A percentile compares a stretch with the other conserved stretches of the same genome.
Conservation (phyloP, 169 alveolate genomes). For the Eimeria sp. region DNA sequence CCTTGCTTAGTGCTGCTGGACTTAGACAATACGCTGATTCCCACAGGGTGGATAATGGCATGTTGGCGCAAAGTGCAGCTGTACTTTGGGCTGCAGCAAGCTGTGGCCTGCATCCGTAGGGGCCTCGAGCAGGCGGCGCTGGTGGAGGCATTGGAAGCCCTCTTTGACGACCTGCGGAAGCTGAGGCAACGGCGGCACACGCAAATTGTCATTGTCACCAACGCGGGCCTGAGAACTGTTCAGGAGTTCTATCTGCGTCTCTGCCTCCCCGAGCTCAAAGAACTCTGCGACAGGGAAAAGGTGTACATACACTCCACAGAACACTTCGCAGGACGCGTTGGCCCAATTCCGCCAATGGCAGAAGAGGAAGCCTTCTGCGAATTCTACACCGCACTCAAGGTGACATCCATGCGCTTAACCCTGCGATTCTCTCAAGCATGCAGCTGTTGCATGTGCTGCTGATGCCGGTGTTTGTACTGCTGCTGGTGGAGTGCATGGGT, state of each 20-base stretch:
- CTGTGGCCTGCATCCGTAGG: slow-evolving; percentile 80
- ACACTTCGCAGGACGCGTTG: slow-evolving; percentile 81
- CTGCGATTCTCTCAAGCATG: not conserved
- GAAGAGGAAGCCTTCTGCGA: slow-evolving; percentile 86
- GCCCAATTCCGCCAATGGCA: slow-evolving; percentile 85
- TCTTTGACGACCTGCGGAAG: slow-evolving; percentile 74
- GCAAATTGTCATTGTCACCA: slow-evolving; percentile 85
- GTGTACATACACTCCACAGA: slow-evolving; percentile 84
- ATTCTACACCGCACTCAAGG: slow-evolving; percentile 85
- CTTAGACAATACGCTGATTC: slow-evolving; percentile 86
- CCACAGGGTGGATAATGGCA: slow-evolving; percentile 87
- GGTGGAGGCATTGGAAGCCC: slow-evolving; percentile 72
- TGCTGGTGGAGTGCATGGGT: not conserved
- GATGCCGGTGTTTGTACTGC: not conserved
- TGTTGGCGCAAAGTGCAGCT: slow-evolving; percentile 83
- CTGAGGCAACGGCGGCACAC: slow-evolving; percentile 7
- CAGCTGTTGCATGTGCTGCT: not conserved
- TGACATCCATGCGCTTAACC: not conserved
- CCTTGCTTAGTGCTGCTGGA: slow-evolving; percentile 84
- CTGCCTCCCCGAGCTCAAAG: slow-evolving; percentile 85
- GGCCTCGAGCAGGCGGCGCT: slow-evolving; percentile 82
- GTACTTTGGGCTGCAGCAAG: slow-evolving; percentile 77
- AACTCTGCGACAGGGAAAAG: slow-evolving; percentile 77
- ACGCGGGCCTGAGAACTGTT: slow-evolving; percentile 86
- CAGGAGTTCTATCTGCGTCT: slow-evolving; percentile 83